A percentile compares a stretch with the other conserved stretches of the same genome.
These are phyloP conservation scores for Poa annua DNA, from an alignment of 176 grass and related monocot species.

Conservation along the genomic window DNA sequence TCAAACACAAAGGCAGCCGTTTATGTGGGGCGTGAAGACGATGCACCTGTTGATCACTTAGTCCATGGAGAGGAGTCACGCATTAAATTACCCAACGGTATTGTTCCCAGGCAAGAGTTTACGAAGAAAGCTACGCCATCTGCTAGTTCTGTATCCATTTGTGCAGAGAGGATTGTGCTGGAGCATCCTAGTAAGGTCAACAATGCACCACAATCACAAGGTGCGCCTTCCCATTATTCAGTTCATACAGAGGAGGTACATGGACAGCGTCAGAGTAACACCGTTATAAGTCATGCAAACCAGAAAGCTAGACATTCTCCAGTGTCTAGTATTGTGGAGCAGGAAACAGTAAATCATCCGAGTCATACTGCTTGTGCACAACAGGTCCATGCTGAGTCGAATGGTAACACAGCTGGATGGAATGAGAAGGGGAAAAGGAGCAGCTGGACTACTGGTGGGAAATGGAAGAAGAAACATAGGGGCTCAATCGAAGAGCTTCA, in stretches of 20 bases:
- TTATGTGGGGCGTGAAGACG: slow-evolving; percentile 16
- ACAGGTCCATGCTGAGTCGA: background rate
- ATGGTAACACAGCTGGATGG: slow-evolving; percentile 26
- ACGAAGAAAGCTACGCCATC: slow-evolving; percentile 34
- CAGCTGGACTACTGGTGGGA: background rate
- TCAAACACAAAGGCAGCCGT: slow-evolving; percentile 21
- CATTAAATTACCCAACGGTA: background rate
- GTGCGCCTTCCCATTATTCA: slow-evolving; percentile 11
- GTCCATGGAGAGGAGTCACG: slow-evolving; percentile 28
- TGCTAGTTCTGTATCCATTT: slow-evolving; percentile 1
- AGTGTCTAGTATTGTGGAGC: slow-evolving; percentile 28
- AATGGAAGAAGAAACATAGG: slow-evolving; percentile 3
- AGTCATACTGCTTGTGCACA: slow-evolving; percentile 32
- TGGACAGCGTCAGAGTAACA: background rate
- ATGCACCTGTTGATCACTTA: slow-evolving; percentile 14
- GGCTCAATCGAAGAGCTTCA: slow-evolving; percentile 30
- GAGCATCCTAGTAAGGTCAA: slow-evolving; percentile 13
- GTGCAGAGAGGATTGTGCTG: slow-evolving; percentile 21
- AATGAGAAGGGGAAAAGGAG: slow-evolving; percentile 34
- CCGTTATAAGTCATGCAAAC: slow-evolving; percentile 8
- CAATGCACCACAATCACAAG: background rate
- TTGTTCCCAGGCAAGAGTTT: background rate
- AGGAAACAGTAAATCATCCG: slow-evolving; percentile 15
- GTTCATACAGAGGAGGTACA: slow-evolving; percentile 33
- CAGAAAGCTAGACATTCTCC: slow-evolving; percentile 32